phyloP scores from a whole-genome alignment of 2,329 filamentous ascomycete species.

The Ascochyta rabiei region DNA sequence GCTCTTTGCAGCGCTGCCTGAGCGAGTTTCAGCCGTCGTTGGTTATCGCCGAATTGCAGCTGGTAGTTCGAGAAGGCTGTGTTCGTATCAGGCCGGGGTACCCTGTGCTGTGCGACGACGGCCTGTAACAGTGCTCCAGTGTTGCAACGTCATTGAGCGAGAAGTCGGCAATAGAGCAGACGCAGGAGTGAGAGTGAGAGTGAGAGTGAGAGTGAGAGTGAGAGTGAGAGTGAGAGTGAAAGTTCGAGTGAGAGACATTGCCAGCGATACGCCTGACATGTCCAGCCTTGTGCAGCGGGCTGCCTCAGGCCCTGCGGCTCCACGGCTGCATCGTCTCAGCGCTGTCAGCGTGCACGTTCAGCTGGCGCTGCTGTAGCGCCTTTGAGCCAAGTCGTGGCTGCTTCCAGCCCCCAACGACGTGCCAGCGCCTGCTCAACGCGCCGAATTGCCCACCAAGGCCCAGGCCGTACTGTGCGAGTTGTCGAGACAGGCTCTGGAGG shows the following conservation, averaged over 20 bases:
- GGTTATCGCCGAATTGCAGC: slow-evolving; percentile 7
- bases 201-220: background rate
- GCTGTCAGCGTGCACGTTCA: slow-evolving; percentile 7
- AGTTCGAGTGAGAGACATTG: too few relatives aligned
- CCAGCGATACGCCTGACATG: background rate
- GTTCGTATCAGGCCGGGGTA: background rate
- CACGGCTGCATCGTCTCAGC: slow-evolving; percentile 9
- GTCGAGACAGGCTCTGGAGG: background rate
- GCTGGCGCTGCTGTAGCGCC: slow-evolving; percentile 7
- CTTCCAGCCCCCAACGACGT: slow-evolving; percentile 2
- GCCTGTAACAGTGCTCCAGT: background rate
- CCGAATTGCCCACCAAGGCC: background rate
- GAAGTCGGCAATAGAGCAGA: background rate
- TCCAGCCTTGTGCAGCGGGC: background rate
- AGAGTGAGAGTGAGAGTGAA: background rate
- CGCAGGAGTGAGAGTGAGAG: background rate
- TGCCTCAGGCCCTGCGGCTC: slow-evolving; percentile 6
- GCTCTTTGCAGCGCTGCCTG: slow-evolving; percentile 8
- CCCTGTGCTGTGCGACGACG: slow-evolving; percentile 5
- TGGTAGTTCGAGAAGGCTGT: background rate
- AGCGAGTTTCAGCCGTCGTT: slow-evolving; percentile 10
- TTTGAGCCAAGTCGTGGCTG: slow-evolving; percentile 6
- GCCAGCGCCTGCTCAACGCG: background rate
- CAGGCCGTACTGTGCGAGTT: background rate
- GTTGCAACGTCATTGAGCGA: slow-evolving; percentile 5